phyloP scores from a whole-genome alignment of 805 yeast species.

The Lachancea waltii region DNA sequence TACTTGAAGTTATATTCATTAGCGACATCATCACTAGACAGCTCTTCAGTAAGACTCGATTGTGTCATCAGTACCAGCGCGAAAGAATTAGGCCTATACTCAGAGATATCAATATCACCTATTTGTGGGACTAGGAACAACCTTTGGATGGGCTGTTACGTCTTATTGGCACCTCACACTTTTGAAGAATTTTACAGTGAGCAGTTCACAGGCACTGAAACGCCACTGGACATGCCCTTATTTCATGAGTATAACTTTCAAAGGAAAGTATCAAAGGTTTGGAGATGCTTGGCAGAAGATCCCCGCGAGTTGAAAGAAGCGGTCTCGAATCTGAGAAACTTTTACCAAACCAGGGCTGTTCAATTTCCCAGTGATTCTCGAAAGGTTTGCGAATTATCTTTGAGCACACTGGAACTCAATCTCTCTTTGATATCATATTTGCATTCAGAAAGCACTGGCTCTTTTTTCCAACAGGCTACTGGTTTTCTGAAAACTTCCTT shows the following conservation, averaged over 20 bases:
- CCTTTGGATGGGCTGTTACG: conserved; percentile 7
- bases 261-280: conserved; percentile 1
- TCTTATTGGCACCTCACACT: conserved; percentile 2
- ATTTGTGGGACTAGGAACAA: neutral
- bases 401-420: neutral
- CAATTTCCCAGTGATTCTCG: neutral
- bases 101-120: neutral
- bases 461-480: no score
- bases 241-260: neutral
- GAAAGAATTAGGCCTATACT: conserved; percentile 4
- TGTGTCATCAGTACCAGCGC: conserved; percentile 4
- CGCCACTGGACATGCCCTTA: neutral
- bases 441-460: neutral
- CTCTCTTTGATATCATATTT: neutral
- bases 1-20: conserved; percentile 3
- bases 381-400: neutral
- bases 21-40: no score
- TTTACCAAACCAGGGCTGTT: neutral
- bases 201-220: neutral
- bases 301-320: conserved; percentile 1
- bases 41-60: conserved; percentile 2
- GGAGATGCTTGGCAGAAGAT: conserved; percentile 1
- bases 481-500: no score
- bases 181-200: conserved; percentile 1
- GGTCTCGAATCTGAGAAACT: neutral